A percentile compares a stretch with the other conserved stretches of the same genome.
phyloP scores from a whole-genome alignment of 73 alveolate genomes.

The Uronychia binucleata region DNA sequence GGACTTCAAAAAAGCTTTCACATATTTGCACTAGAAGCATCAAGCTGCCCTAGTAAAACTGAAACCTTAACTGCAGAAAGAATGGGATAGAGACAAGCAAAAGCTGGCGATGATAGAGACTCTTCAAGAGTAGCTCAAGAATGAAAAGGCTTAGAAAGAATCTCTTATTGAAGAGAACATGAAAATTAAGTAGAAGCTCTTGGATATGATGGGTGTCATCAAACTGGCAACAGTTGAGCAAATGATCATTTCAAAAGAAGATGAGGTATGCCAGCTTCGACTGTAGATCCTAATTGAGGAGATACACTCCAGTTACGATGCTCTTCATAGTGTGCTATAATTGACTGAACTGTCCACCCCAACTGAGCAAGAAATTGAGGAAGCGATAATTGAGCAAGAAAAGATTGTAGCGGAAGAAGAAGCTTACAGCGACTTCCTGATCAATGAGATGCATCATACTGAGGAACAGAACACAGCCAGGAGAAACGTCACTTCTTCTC shows the following conservation, averaged over 20 bases:
- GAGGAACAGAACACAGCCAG: too few relatives aligned
- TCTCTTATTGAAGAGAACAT: not conserved
- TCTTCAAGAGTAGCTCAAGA: not conserved
- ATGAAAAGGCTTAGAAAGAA: not conserved
- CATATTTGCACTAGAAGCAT: not conserved
- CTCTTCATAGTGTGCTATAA: not conserved
- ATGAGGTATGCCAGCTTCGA: not conserved
- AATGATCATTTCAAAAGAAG: not conserved
- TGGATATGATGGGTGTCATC: not conserved
- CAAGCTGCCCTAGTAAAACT: too few relatives aligned
- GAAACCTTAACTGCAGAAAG: not conserved
- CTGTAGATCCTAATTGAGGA: not conserved
- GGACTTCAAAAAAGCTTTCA: not conserved
- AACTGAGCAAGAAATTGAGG: not conserved
- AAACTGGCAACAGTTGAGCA: not conserved
- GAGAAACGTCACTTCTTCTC: too few relatives aligned
- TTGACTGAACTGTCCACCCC: not conserved
- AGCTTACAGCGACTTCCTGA: not conserved
- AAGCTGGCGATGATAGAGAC: not conserved
- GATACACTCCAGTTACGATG: not conserved
- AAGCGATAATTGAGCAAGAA: not conserved
- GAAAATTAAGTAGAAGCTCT: not conserved
- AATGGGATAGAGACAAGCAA: not conserved
- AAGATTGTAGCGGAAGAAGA: not conserved
- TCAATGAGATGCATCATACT: not conserved